Evolutionary conservation across 352 stramenopile species (phyloP).

Genomic region (Globisporangium spinosum): DNA sequence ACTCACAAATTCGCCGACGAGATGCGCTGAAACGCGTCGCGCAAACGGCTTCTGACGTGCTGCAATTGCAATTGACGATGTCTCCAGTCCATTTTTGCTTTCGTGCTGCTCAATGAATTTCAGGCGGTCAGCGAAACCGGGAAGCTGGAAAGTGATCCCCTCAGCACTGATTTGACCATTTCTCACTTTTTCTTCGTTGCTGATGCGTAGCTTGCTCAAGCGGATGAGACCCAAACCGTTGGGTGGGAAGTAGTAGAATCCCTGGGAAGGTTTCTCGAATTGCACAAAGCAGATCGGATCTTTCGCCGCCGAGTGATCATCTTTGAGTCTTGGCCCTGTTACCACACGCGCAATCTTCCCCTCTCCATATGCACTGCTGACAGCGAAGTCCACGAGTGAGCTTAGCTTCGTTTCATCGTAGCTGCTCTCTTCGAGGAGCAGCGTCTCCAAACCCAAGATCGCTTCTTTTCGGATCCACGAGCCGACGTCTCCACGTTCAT

Average conservation of each 20-base stretch:
- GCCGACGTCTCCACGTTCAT: constrained; percentile 97
- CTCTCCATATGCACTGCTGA: constrained; percentile 37
- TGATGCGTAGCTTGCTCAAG: constrained; percentile 26
- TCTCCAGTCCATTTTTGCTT: neutral
- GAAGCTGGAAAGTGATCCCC: constrained; percentile 21
- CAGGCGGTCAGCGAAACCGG: constrained; percentile 23
- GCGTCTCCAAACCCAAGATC: constrained; percentile 87
- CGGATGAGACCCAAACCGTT: constrained; percentile 53
- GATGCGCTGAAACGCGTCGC: constrained; percentile 34
- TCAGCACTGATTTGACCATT: neutral
- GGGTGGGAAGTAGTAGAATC: constrained; percentile 73
- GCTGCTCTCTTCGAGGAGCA: constrained; percentile 53
- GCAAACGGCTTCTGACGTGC: constrained; percentile 26
- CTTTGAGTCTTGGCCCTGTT: constrained; percentile 14
- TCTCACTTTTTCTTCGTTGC: neutral
- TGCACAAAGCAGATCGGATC: constrained; percentile 53
- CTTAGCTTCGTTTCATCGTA: constrained; percentile 31
- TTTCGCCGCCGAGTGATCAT: constrained; percentile 19
- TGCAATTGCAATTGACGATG: neutral
- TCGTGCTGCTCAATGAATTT: constrained; percentile 12
- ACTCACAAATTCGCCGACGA: constrained; percentile 42
- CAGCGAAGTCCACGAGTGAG: constrained; percentile 29
- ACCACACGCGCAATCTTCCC: constrained; percentile 42
- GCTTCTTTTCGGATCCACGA: constrained; percentile 96
- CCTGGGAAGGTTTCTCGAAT: constrained; percentile 53